Base-by-base conservation (phyloP, 352 stramenopile species). In the Saprolegnia diclina region DNA sequence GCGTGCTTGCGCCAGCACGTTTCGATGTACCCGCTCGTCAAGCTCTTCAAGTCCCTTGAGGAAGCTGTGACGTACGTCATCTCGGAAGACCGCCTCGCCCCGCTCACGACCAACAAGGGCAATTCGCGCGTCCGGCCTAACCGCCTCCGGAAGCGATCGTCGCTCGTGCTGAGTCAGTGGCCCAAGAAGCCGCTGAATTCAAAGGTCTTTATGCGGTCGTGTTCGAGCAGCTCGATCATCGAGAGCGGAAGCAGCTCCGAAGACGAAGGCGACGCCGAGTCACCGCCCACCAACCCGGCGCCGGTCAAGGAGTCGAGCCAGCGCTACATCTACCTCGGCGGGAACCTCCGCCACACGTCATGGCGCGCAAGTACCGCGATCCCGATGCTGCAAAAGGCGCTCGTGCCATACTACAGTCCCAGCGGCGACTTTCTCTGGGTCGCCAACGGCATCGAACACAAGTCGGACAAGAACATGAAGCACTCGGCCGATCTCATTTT, bases 351-450 rank as follows among this genome's bases (percentile, higher is more conserved):
- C 13, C 78, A 79, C 7, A 90, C 84, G 16, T 87, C 79, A 0
- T 94, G 87, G 87, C 78, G 87, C 56, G 79, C 92, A 61, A 79
- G 81, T 35, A 79, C 90, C 0, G 86, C 83, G 1, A 83, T 94
- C 32, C 87, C 84, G 24, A 64, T 87, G 57, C 76, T 92, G 21
- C 81, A 83, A n/a, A 78, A 79, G n/a, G 84, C 80, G 5, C 79
- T 81, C 0, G 83, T 94, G 48, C 77, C 80, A 52, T 88, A 92
- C 52, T 92, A 88, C 72, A 83, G 90, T 9, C 87, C 82, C 16
- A 83, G 79, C 54, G 76, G 85, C 21, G 85, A 92, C 73, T 94
- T 89, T 57, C 21, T 56, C 4, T 35, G 26, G 24, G 19, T n/a
- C 10, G 45, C 40, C n/a, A 53, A 48, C 19, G 38, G 40, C 6